Evolutionary conservation across 176 grass and related monocot species (phyloP).

Genomic region (Musa beccarii): DNA sequence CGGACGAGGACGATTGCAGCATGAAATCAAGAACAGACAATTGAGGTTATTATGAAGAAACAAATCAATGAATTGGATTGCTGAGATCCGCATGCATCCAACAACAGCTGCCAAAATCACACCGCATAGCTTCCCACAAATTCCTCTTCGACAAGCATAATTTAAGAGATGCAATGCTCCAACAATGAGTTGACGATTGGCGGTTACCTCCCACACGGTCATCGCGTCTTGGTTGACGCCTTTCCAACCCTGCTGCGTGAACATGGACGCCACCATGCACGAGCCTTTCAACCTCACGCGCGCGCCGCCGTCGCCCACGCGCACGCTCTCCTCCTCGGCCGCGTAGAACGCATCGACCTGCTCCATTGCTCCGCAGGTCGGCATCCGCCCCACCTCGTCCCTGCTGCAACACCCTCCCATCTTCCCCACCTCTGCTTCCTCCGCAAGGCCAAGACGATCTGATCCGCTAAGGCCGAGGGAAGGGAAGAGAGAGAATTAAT

Average conservation of each 20-base stretch:
- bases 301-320: slow-evolving; percentile 6
- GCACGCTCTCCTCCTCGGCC: slow-evolving; percentile 7
- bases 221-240: slow-evolving; percentile 96
- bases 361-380: slow-evolving; percentile 35
- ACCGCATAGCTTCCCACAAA: no score
- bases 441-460: no score
- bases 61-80: no score
- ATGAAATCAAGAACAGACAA: not conserved
- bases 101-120: no score
- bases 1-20: not conserved
- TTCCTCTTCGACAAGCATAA: not conserved
- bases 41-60: not conserved
- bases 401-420: slow-evolving; percentile 90
- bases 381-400: slow-evolving; percentile 33
- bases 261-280: slow-evolving; percentile 42
- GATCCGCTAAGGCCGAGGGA: not conserved
- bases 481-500: not conserved
- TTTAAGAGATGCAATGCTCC: not conserved
- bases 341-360: slow-evolving; percentile 19
- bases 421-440: not conserved
- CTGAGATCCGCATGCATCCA: no score
- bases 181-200: no score
- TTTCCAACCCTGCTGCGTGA: slow-evolving; percentile 83
- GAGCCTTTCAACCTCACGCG: slow-evolving; percentile 30
- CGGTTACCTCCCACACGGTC: slow-evolving; percentile 55